phyloP scores from a whole-genome alignment of 495 filamentous ascomycete species.

The Penicillium bovifimosum region DNA sequence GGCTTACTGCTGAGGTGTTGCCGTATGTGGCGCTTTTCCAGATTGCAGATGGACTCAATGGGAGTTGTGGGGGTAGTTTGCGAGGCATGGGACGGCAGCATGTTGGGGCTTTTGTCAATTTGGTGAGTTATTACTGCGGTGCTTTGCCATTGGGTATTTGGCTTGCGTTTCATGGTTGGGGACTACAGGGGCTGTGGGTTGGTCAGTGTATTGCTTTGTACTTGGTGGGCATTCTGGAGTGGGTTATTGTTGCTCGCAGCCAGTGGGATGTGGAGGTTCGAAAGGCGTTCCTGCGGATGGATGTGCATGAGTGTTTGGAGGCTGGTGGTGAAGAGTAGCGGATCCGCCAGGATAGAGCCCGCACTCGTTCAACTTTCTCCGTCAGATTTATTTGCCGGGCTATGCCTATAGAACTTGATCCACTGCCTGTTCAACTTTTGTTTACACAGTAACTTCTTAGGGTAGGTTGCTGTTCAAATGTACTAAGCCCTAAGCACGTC shows the following conservation, averaged over 20 bases:
- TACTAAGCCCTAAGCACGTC: too few relatives aligned
- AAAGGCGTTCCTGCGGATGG: conserved; percentile 73
- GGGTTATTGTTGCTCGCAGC: conserved; percentile 72
- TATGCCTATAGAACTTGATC: too few relatives aligned
- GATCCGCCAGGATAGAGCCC: too few relatives aligned
- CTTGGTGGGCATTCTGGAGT: conserved; percentile 72
- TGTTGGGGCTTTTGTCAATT: conserved; percentile 81
- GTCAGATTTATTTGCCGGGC: too few relatives aligned
- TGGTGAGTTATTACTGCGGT: conserved; percentile 83
- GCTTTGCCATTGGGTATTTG: conserved; percentile 80
- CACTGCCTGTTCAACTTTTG: too few relatives aligned
- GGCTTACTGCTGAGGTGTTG: conserved; percentile 73
- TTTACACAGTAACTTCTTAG: too few relatives aligned
- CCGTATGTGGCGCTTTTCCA: conserved; percentile 92
- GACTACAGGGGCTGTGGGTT: conserved; percentile 76
- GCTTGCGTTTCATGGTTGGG: conserved; percentile 87
- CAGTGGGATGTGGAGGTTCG: conserved; percentile 74
- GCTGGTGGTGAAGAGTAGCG: conserved; percentile 14
- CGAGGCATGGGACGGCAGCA: conserved; percentile 87
- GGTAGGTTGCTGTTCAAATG: too few relatives aligned
- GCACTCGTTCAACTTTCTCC: too few relatives aligned
- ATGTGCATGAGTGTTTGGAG: conserved; percentile 49
- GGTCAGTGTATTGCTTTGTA: conserved; percentile 89
- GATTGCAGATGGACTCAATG: conserved; percentile 85
- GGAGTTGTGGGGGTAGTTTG: conserved; percentile 75